Base-by-base conservation (phyloP, 2,329 filamentous ascomycete species). In the Fusarium miscanthi region DNA sequence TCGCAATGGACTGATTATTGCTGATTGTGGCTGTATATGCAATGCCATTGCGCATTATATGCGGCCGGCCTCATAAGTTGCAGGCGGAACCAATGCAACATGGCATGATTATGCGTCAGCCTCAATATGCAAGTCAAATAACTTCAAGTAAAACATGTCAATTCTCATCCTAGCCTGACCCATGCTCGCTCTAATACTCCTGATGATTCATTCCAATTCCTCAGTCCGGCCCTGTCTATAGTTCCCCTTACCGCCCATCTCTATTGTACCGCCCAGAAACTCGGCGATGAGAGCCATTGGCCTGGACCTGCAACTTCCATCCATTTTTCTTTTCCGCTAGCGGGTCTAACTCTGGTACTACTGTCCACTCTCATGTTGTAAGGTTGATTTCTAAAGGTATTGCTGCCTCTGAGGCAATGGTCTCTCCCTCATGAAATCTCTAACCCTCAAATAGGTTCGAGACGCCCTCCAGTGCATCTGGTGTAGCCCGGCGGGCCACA, bases 391-490 rank as follows among this genome's bases (percentile, higher is more conserved):
- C 51, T 58, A 49, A 56, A 43, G 42, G 33, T 30, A 41, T 40
- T 10, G 37, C 25, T 31, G 38, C 25, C 25, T 40, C 30, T n/a
- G 33, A 31, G 46, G 52, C 16, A 19, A 59, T 30, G 13, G 21
- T 16, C 23, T 37, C n/a, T 37, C 17, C 19, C 42, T 19, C 43
- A 30, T 8, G 23, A n/a, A 23, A 45, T 21, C 31, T 38, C 52
- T 73, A 82, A 48, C 76, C 79, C 41, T 83, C 82, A 68, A 86
- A 90, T 52, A 90, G 80, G 45, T 84, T 85, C 10, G 88, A 87
- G 21, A 90, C 84, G 1, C 87, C 87, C 56, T 90, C 87, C 53
- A 90, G 77, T 14, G 79, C 84, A 69, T 89, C 87, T 11, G 86
- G 87, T 1, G 83, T 87, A 57, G 78, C 77, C 53, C 79, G 71